Evolutionary conservation across 768 basidiomycete genomes (phyloP).

Genomic region (Strobilomyces confusus): DNA sequence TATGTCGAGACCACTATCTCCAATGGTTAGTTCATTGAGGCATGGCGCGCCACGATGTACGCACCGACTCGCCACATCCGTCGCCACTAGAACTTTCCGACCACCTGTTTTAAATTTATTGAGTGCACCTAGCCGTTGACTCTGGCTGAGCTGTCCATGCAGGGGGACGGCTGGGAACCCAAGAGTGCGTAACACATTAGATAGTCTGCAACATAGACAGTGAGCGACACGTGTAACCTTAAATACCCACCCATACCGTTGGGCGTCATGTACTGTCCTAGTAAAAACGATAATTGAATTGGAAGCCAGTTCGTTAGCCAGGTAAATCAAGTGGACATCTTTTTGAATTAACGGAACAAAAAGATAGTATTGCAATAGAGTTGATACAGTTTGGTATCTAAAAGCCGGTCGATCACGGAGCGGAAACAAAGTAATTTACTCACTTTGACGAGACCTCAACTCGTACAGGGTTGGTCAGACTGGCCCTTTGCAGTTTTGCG

Average conservation of each 20-base stretch:
- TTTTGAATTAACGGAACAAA: conserved; percentile 90
- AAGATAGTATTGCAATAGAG: conserved; percentile 92
- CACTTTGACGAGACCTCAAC: conserved; percentile 94
- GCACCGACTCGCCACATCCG: conserved; percentile 91
- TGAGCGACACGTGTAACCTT: neutral
- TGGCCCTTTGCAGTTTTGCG: conserved; percentile 91
- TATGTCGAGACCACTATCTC: conserved; percentile 82
- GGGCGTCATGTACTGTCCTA: conserved; percentile 90
- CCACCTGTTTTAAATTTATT: conserved; percentile 95
- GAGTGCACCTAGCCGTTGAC: conserved; percentile 86
- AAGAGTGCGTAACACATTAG: conserved; percentile 84
- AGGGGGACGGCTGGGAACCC: conserved; percentile 95
- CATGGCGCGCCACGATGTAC: conserved; percentile 22
- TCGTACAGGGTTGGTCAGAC: conserved; percentile 87
- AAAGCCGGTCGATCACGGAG: neutral
- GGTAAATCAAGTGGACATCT: conserved; percentile 85
- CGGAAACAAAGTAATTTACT: conserved; percentile 23
- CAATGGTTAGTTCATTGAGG: conserved; percentile 3
- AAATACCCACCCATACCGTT: conserved; percentile 46
- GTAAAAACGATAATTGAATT: conserved; percentile 97
- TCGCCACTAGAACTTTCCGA: conserved; percentile 89
- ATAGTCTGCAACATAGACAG: conserved; percentile 46
- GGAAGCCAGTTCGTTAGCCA: conserved; percentile 84
- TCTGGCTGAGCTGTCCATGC: conserved; percentile 93
- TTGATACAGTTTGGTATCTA: conserved; percentile 96